Evolutionary conservation across 345 rosid species (phyloP), one percentile per base, ranked within the genome.

Genomic region (Viola odorata): DNA sequence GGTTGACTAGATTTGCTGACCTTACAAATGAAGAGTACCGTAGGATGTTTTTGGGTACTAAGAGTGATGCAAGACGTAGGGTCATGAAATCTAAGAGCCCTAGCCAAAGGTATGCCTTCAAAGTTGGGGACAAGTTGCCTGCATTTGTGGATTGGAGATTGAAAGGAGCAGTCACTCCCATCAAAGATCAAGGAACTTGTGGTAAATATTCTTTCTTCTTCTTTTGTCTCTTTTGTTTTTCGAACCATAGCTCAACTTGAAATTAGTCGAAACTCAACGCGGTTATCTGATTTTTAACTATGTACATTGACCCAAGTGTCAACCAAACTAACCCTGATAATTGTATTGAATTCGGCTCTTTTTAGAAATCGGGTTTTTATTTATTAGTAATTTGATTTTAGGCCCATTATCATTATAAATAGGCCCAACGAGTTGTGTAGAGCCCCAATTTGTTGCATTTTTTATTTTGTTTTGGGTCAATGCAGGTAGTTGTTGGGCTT

Each of bases 111-210:
- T 69, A 69, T 8, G 63, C 59, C 63, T 62, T 37, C 37, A 41
- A 10, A 13, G 54, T 6, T 37, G 55, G 63, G 14, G 64, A 69
- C 3, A 13, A 51, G 59, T 45, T 69, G 63, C 64, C 55, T 14
- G 64, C 42, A 10, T 57, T 53, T 6, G 55, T 69, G 4, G 68
- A 69, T 45, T 69, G 68, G 64, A 62, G 73, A 52, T 23, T 4
- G 1, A 6, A 58, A 6, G 64, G 68, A 56, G 68, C 64, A 8
- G 64, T 69, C 37, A 63, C 16, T 51, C 59, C 64, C 9, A 52
- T 69, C 55, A 69, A 69, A 53, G 68, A 69, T 53, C 68, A 69
- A 52, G 73, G 73, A 69, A 58, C 48, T 37, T 69, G 73, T 45
- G 73, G 73, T 69, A 58, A 40, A 64, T 36, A 17, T 38, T 16